Base-by-base conservation (phyloP, 192 early-diverging fungal genomes). In the Linnemannia zychae region DNA sequence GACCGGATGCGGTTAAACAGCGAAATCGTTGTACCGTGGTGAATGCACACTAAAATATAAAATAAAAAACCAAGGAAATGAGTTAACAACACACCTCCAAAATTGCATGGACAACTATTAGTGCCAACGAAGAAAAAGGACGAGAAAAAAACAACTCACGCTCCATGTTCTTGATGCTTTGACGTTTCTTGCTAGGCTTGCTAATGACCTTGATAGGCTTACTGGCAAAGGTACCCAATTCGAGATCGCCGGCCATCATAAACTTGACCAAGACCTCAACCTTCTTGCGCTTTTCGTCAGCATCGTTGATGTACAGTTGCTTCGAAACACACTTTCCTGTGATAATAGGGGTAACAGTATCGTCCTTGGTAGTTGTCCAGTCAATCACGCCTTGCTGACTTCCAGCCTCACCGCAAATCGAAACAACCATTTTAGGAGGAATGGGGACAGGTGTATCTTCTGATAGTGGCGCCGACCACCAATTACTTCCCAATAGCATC, bases 151-250 rank as follows among this genome's bases (percentile, higher is more conserved):
- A 46, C 70, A 33, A 66, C 82, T 89, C 88, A 90, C 89, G 86
- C 75, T 95, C 93, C 86, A 94, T 93, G 84, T 95, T 95, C 80
- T 97, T 96, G 22, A 92, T 91, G 65, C 94, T 96, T 73, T 97
- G 95, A 57, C 95, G 91, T 89, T 97, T 97, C 88, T 97, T 97
- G 57, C 93, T 94, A 3, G 97, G 97, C 87, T 99, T 98, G 77
- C 95, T 96, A 71, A 98, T 97, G 24, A 97, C 95, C 71, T 95
- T 96, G 79, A 98, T 94, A 9, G 95, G 93, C 50, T 92, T 92
- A 53, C 95, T 94, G 28, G 94, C 91, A 87, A 97, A 94, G 52
- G 92, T 92, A 24, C 93, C 93, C 38, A 94, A 79, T 63, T 89
- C 80, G 12, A 93, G 75, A 46, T 92, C 93, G 12, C 91, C 87